Evolutionary conservation across 1,284 basidiomycete genomes (phyloP), one percentile per base, ranked within the genome.

Genomic region (Boletus calvinii): DNA sequence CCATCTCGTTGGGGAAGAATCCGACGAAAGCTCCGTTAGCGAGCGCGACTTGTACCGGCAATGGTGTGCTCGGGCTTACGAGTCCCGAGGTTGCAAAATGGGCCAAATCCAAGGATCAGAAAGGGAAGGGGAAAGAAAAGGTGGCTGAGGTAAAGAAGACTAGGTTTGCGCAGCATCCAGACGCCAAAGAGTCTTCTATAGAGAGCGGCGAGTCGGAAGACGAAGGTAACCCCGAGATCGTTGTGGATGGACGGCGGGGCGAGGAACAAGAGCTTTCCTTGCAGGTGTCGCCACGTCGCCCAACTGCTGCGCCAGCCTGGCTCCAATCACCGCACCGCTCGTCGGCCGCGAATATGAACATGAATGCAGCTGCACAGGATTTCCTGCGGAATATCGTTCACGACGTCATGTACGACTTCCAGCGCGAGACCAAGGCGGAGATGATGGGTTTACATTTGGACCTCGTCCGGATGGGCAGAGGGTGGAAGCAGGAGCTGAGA

Each of bases 371-470:
- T 10, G 80, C 84, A 30, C 83, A 87, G 50, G 81, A 85, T 41
- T 73, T 89, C 34, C 65, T 89, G 54, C 78, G 80, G 46, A 75
- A 73, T 30, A 78, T 88, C 49, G 77, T 89, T 52, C 75, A 77
- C 41, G 85, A 88, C 54, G 83, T 81, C 50, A 80, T 89, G 79
- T 79, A 77, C 57, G 87, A 89, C 59, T 85, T 81, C 62, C 83
- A 83, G 61, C 74, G 76, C 57, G 85, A 89, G 66, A 81, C 80
- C 29, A 77, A 78, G 60, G 72, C 77, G 26, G 83, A 87, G 72
- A 80, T 89, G 77, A 76, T 78, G 62, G 84, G 84, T 6, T 66
- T 90, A 54, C 87, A 90, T 66, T 62, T 90, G 56, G 87, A 90
- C 62, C 62, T 90, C 50, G 72, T 90, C 29, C 73, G 78, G 50